Percentiles rank a stretch among this genome's conserved stretches.
Evolutionary conservation across 352 stramenopile genomes (phyloP).

Genomic region (Phytophthora cryptogea): DNA sequence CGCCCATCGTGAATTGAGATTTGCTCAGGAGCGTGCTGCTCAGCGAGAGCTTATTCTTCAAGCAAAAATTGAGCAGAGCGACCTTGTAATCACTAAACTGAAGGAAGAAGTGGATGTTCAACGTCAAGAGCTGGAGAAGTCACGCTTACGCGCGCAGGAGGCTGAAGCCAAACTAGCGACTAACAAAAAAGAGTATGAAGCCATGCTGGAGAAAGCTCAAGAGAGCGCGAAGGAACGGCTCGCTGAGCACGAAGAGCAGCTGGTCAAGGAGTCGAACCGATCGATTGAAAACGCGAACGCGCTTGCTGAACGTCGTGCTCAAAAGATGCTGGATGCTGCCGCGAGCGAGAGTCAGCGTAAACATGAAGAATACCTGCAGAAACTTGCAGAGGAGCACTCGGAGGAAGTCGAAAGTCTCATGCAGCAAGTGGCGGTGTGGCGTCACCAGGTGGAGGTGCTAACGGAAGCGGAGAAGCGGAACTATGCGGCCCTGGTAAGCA

Average conservation of each 20-base stretch:
- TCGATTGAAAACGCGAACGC: conserved; percentile 73
- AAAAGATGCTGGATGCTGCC: conserved; percentile 59
- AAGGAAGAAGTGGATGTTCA: conserved; percentile 44
- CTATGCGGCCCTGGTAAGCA: conserved; percentile 66
- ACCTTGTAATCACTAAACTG: conserved; percentile 43
- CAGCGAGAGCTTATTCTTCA: conserved; percentile 34
- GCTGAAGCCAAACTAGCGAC: conserved; percentile 39
- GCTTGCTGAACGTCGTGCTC: conserved; percentile 53
- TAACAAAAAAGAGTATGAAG: conserved; percentile 48
- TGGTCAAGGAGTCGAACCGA: conserved; percentile 78
- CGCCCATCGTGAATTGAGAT: conserved; percentile 47
- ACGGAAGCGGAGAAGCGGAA: conserved; percentile 84
- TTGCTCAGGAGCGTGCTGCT: conserved; percentile 33
- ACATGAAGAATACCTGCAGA: conserved; percentile 81
- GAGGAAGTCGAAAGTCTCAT: conserved; percentile 83
- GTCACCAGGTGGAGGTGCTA: conserved; percentile 83
- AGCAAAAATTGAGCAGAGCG: conserved; percentile 42
- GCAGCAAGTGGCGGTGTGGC: conserved; percentile 83
- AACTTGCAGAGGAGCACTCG: conserved; percentile 79
- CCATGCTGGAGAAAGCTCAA: conserved; percentile 51
- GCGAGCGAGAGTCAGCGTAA: conserved; percentile 56
- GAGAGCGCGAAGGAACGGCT: conserved; percentile 49
- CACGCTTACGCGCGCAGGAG: conserved; percentile 40
- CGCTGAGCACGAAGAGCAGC: conserved; percentile 64
- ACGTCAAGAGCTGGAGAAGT: conserved; percentile 41